Conservation (phyloP, 2,329 filamentous ascomycete species). For the Sporothrix variecibatus region DNA sequence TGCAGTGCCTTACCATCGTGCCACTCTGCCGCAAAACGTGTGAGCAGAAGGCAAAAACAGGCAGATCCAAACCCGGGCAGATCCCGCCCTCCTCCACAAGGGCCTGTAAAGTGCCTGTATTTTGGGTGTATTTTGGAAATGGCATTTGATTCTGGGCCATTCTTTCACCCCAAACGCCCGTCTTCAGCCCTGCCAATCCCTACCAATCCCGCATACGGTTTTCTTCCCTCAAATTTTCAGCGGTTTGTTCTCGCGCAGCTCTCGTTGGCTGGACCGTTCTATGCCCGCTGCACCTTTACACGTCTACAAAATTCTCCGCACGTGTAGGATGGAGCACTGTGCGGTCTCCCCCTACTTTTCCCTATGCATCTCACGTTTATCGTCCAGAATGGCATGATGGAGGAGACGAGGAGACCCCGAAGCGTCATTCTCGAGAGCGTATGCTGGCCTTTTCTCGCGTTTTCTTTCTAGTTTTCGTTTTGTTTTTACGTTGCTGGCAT, state of each 20-base stretch:
- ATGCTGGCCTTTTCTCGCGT: not conserved
- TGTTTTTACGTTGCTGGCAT: not conserved
- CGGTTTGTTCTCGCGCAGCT: constrained; percentile 12
- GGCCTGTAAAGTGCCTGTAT: not conserved
- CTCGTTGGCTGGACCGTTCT: constrained; percentile 2
- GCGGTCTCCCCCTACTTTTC: constrained; percentile 9
- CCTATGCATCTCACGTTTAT: constrained; percentile 26
- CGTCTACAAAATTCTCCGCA: not conserved
- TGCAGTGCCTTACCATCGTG: constrained; percentile 22
- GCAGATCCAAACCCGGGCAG: not conserved
- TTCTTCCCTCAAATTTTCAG: constrained; percentile 7
- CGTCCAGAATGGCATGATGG: constrained; percentile 24
- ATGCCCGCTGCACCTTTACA: not conserved
- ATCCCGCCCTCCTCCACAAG: not conserved
- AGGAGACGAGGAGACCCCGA: not conserved
- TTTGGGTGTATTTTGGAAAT: not conserved
- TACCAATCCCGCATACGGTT: constrained; percentile 1
- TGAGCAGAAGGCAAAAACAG: not conserved
- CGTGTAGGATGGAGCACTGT: not conserved
- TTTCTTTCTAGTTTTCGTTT: not conserved
- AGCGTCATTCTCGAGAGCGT: not conserved
- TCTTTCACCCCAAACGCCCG: not conserved
- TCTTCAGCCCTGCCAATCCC: not conserved
- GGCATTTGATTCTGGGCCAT: not conserved
- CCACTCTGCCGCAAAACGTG: constrained; percentile 18